Evolutionary conservation across 139 green algal species (phyloP).

Genomic region (Chlamydomonas incerta): DNA sequence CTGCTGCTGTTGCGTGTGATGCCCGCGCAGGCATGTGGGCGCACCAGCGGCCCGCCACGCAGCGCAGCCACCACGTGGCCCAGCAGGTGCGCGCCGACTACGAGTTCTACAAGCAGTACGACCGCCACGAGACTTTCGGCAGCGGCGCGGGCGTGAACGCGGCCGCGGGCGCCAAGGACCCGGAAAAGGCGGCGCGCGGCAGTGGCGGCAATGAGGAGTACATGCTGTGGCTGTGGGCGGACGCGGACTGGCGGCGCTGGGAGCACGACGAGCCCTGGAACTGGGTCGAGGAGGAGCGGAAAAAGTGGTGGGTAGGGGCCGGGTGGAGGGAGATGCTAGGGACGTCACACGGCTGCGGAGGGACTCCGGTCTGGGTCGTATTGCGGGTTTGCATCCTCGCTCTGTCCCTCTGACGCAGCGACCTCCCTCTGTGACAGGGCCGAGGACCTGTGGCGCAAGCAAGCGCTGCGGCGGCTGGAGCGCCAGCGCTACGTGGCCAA

Average conservation of each 20-base stretch:
- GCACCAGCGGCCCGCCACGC: slow-evolving; percentile 9
- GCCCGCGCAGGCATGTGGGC: slow-evolving; percentile 49
- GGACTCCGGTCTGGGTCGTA: too few relatives aligned
- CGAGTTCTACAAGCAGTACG: slow-evolving; percentile 68
- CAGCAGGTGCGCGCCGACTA: slow-evolving; percentile 46
- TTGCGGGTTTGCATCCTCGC: too few relatives aligned
- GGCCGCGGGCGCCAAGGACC: not conserved
- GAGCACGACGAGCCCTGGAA: slow-evolving; percentile 71
- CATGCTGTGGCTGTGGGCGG: slow-evolving; percentile 68
- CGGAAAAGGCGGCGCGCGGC: too few relatives aligned
- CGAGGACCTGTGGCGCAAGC: slow-evolving; percentile 64
- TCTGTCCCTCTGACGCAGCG: too few relatives aligned
- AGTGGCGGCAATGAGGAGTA: slow-evolving; percentile 46
- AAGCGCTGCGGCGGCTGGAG: slow-evolving; percentile 55
- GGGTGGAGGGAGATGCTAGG: too few relatives aligned
- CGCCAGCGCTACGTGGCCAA: slow-evolving; percentile 45
- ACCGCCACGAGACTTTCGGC: slow-evolving; percentile 50
- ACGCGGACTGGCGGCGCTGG: slow-evolving; percentile 81
- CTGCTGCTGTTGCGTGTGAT: too few relatives aligned
- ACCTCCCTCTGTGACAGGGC: too few relatives aligned
- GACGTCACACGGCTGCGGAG: too few relatives aligned
- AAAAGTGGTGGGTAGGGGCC: slow-evolving; percentile 43
- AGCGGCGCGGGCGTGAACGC: slow-evolving; percentile 3
- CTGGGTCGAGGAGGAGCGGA: slow-evolving; percentile 67
- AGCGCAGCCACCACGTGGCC: not conserved